Evolutionary conservation across 495 filamentous ascomycete species (phyloP), one percentile per base, ranked within the genome.

Genomic region (Talaromyces thailandensis): DNA sequence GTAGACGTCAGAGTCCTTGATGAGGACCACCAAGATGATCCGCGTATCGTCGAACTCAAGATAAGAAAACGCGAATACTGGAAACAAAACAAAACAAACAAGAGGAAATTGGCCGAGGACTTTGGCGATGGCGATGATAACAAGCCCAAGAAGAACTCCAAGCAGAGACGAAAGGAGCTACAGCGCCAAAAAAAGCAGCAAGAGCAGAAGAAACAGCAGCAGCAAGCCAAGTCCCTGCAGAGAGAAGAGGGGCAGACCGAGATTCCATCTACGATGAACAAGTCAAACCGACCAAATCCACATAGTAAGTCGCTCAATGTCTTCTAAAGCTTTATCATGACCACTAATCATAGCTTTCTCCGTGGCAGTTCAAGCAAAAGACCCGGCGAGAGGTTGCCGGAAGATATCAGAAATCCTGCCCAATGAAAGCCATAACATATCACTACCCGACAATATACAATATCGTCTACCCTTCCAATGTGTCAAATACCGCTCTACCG

Each of bases 391-490:
- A 18, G 69, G 67, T 26, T 16, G 45, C 37, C 67, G 68, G 14
- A 65, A 74, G 5, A 60, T 83, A n/a, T 73, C 76, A n/a, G 69
- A 69, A 18, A 80, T 83, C 24, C 51, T 79, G 18, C 65, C 71
- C 28, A 75, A 72, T 26, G 66, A 74, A 52, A 71, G 65, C n/a
- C 74, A 81, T 56, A 63, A 73, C 1, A 77, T 76, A 24, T 75
- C 64, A 60, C 77, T 65, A 63, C 79, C 65, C 2, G 72, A 75
- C 12, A 81, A 79, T 2, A 68, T 75, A 21, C 70, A 65, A 43
- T 85, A 73, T 63, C 66, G 64, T 56, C 80, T 81, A 58, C 86
- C 91, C 1, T 96, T 96, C 67, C 80, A 86, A 48, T 91, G 91
- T 68, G 70, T 82, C 58, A 89, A 88, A 59, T 95, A 91, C 67